phyloP scores from a whole-genome alignment of 1,284 basidiomycete genomes.

The Puccinia novopanici region DNA sequence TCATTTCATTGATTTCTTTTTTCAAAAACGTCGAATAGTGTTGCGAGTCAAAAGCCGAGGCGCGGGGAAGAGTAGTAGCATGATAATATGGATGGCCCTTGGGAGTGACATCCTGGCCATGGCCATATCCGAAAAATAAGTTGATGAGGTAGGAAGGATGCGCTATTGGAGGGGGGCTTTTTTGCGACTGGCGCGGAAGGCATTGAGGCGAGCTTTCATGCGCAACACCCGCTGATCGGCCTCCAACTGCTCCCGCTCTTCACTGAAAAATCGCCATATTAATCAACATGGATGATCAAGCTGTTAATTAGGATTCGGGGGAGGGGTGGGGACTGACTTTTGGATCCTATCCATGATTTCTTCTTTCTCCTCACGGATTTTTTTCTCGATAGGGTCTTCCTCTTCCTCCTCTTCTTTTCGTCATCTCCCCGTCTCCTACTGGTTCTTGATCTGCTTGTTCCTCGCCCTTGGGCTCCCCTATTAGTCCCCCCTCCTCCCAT shows the following conservation, averaged over 20 bases:
- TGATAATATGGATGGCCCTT: too few species aligned
- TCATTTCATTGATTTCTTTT: too few species aligned
- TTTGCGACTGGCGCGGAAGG: constrained; percentile 38
- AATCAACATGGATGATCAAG: not conserved
- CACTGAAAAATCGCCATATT: not conserved
- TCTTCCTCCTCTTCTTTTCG: constrained; percentile 75
- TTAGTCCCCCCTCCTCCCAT: too few species aligned
- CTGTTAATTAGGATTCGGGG: not conserved
- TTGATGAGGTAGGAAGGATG: not conserved
- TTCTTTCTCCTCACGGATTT: constrained; percentile 57
- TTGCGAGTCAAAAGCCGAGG: too few species aligned
- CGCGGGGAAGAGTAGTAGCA: too few species aligned
- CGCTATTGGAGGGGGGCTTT: not conserved
- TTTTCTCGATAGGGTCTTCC: constrained; percentile 70
- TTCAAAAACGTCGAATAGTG: too few species aligned
- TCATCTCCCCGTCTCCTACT: too few species aligned
- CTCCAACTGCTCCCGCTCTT: constrained; percentile 50
- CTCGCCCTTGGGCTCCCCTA: too few species aligned
- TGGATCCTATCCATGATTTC: constrained; percentile 50
- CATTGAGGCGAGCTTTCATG: constrained; percentile 50
- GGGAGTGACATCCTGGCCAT: not conserved
- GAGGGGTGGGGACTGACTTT: constrained; percentile 32
- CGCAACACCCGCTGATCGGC: constrained; percentile 43
- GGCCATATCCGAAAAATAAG: not conserved
- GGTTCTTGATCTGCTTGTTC: too few species aligned